Base-by-base conservation (phyloP, 148 eudicot species). In the Nepenthes gracilis region DNA sequence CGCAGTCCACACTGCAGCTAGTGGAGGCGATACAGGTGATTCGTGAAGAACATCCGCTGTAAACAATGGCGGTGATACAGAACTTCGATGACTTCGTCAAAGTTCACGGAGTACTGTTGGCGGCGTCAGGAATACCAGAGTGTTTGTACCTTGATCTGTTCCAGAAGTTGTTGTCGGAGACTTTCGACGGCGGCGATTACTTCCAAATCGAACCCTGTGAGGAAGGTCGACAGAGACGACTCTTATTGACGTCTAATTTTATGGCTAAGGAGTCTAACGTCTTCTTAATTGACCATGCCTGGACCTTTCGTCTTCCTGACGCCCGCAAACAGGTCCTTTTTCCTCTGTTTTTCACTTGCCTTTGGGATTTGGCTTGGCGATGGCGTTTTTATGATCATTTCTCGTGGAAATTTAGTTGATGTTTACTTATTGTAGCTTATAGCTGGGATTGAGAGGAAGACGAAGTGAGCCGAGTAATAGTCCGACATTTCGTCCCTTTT, bases 221-320 rank as follows among this genome's bases (percentile, higher is more conserved):
- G 58, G 82, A 75, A n/a, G 95, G 89, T 40, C 77, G 72, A 2
- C 95, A 88, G 68, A 72, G 96, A 52, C 79, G 94, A 23, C 95
- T 93, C 23, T 65, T 86, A 13, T 58, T 70, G 13, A 76, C 80
- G 0, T 53, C 78, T 5, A 82, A 81, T 0, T 74, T 33, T 43
- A 64, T 93, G 65, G 62, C 37, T 1, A 82, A 84, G 48, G 72
- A 81, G 14, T 84, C 99, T 5, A 57, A 69, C 43, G 76, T 88
- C 37, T 93, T 93, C 54, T 81, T 93, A 15, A 71, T 86, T 52
- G 99, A 93, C 68, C 99, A 93, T 57, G 99, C 99, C 53, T 93
- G 96, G 96, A 88, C 92, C 50, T 93, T 93, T 70, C 81, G 99
- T 38, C 85, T 93, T 47, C 43, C 82, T 54, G 95, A 88, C 76